Evolutionary conservation across 768 basidiomycete species (phyloP), one percentile per base, ranked within the genome.

Genomic region (Cubamyces lactineus): DNA sequence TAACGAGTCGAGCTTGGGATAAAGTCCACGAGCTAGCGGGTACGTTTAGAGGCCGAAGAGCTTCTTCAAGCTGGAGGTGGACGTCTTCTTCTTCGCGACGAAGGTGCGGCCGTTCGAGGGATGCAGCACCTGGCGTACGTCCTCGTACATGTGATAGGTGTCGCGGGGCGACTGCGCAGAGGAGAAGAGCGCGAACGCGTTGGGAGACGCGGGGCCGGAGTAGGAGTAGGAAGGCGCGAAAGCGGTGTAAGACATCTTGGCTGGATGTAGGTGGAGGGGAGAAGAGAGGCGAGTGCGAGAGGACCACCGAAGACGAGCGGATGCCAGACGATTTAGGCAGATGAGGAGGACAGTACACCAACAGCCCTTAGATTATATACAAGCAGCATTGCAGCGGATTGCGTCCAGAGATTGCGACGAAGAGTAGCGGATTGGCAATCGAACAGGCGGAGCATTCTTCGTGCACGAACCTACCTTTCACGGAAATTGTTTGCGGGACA

Each of bases 161-260:
- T 68, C 67, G 53, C 67, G 67, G 2, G 67, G 67, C 6, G 67
- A 66, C 58, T 66, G 65, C n/a, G 65, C 17, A 12, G 61, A 46
- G 5, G 55, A 16, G 49, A 68, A 66, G 54, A 68, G 55, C 48
- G 52, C 47, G 58, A 68, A 66, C 24, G 67, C 65, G 59, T 64
- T 64, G 8, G 65, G 63, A 15, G 67, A 47, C 19, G 58, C 53
- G 60, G 60, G 59, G 28, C 62, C 46, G 53, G 65, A 53, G 55
- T 57, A 39, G 64, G 55, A 63, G 58, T 62, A 34, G 34, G 34
- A 55, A 46, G 60, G 41, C n/a, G 62, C 30, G 34, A 26, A 48
- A 46, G 59, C 58, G 49, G 61, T 28, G 59, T 53, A 66, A 28
- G 67, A 65, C 67, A 68, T 68, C 49, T 42, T 52, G 40, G 46